These are phyloP conservation scores for Helenozyma baotianmanensis DNA, from an alignment of 805 yeast genomes.

Conservation along the genomic window DNA sequence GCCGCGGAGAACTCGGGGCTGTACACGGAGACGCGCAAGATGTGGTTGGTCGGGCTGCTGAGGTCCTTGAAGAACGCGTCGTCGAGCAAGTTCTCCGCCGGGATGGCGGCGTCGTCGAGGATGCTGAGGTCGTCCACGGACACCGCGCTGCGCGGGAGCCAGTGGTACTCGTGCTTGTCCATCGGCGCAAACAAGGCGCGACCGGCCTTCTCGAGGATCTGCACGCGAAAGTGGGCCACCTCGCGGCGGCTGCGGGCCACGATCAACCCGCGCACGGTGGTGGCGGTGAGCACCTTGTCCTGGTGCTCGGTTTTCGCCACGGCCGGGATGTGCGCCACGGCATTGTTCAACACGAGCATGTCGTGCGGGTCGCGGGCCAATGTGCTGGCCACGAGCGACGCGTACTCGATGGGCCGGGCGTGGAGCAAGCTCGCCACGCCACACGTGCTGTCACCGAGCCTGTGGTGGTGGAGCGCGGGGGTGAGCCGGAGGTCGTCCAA, in stretches of 20 bases:
- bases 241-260: slow-evolving; percentile 10
- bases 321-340: slow-evolving; percentile 29
- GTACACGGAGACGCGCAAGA: slow-evolving; percentile 49
- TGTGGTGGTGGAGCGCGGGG: slow-evolving; percentile 10
- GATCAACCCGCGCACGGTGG: slow-evolving; percentile 30
- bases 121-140: slow-evolving; percentile 26
- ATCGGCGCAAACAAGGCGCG: slow-evolving; percentile 5
- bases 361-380: slow-evolving; percentile 9
- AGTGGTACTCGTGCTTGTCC: slow-evolving; percentile 36
- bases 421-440: slow-evolving; percentile 19
- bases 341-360: slow-evolving; percentile 33
- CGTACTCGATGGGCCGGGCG: slow-evolving; percentile 35
- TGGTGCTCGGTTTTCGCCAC: slow-evolving; percentile 17
- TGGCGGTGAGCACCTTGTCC: slow-evolving; percentile 17
- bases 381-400: slow-evolving; percentile 15
- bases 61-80: slow-evolving; percentile 31
- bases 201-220: slow-evolving; percentile 18
- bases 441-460: background rate
- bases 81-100: slow-evolving; percentile 19
- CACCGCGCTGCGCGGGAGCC: slow-evolving; percentile 19
- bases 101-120: slow-evolving; percentile 11
- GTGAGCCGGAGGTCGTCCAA: slow-evolving; percentile 51
- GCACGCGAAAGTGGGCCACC: slow-evolving; percentile 27
- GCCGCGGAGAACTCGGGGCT: slow-evolving; percentile 45
- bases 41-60: slow-evolving; percentile 22